Conservation (phyloP, 257 asterid species). For the Rubia yunnanensis region DNA sequence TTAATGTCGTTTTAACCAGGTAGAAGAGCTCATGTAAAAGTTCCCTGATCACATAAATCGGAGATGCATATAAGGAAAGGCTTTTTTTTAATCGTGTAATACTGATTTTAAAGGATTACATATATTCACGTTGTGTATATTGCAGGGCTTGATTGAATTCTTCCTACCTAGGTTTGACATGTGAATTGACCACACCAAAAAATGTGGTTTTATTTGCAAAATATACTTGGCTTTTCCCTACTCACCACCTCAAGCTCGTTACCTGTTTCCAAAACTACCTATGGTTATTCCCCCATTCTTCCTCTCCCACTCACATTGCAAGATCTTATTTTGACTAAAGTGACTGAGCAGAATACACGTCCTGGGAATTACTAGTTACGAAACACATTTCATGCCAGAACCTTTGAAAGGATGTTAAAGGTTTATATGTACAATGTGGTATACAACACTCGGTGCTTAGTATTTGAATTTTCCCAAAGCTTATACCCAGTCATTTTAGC, state of each 20-base stretch:
- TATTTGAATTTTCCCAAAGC: background rate
- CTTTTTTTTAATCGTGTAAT: background rate
- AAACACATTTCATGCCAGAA: background rate
- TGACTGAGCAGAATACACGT: background rate
- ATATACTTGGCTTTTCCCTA: background rate
- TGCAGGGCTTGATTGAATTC: background rate
- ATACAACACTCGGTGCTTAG: background rate
- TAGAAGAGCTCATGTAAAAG: background rate
- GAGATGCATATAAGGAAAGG: background rate
- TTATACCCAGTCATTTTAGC: background rate
- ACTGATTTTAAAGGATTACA: background rate
- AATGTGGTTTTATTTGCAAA: background rate
- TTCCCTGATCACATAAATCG: background rate
- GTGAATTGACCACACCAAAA: background rate
- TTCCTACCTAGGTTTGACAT: background rate
- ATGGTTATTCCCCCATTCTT: background rate
- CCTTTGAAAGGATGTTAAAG: background rate
- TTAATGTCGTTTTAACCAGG: background rate
- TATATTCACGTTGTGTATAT: background rate
- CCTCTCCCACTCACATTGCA: background rate
- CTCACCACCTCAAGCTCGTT: background rate
- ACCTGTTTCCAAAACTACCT: background rate
- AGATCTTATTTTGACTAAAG: background rate
- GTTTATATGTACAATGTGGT: background rate
- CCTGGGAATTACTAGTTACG: background rate